These are phyloP conservation scores for Ascoidea asiatica DNA, from an alignment of 805 yeast genomes.

Conservation along the genomic window DNA sequence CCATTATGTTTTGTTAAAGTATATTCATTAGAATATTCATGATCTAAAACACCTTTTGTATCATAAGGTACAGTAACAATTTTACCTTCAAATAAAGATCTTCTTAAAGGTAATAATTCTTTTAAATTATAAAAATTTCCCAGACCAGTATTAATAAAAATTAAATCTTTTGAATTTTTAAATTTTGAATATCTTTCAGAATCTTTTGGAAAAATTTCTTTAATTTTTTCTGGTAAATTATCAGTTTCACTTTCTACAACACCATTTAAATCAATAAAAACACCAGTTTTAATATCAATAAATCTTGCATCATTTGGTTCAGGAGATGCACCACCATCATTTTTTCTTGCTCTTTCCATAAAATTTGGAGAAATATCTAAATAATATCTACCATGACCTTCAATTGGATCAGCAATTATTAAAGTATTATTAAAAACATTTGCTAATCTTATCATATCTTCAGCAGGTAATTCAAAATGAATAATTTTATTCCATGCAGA, in stretches of 20 bases:
- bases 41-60: slow-evolving; percentile 19
- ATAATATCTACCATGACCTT: slow-evolving; percentile 29
- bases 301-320: slow-evolving; percentile 38
- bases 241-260: slow-evolving; percentile 4
- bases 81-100: slow-evolving; percentile 47
- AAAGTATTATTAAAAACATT: slow-evolving; percentile 32
- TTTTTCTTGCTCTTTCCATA: slow-evolving; percentile 32
- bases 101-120: slow-evolving; percentile 38
- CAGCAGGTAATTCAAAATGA: slow-evolving; percentile 38
- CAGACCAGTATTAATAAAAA: slow-evolving; percentile 21
- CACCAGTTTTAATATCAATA: slow-evolving; percentile 46
- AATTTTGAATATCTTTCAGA: slow-evolving; percentile 1
- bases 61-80: slow-evolving; percentile 30
- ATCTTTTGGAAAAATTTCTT: neutral
- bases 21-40: slow-evolving; percentile 23
- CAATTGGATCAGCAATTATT: slow-evolving; percentile 28
- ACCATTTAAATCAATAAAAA: slow-evolving; percentile 47
- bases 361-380: slow-evolving; percentile 37
- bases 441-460: slow-evolving; percentile 31
- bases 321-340: slow-evolving; percentile 32
- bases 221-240: neutral
- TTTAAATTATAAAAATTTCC: slow-evolving; percentile 34
- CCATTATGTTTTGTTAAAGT: slow-evolving; percentile 2
- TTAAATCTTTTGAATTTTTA: slow-evolving; percentile 8
- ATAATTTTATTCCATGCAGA: slow-evolving; percentile 41